Conservation (phyloP, 1,284 basidiomycete species). For the Neonothopanus nambi region DNA sequence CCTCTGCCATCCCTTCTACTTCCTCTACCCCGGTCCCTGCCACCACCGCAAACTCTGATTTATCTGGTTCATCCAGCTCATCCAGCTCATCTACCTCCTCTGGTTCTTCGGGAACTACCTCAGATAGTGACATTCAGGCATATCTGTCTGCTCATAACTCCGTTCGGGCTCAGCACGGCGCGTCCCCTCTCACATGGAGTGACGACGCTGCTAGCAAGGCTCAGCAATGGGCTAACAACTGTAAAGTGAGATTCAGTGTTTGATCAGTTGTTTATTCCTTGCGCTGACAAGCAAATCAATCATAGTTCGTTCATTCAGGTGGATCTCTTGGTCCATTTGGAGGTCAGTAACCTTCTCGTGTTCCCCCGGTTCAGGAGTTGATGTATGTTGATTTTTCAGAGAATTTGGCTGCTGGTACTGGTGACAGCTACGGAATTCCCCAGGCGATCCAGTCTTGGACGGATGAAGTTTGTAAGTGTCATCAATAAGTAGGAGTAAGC, state of each 20-base stretch:
- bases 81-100: slow-evolving; percentile 14
- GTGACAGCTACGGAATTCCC: slow-evolving; percentile 45
- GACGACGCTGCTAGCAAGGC: slow-evolving; percentile 53
- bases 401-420: slow-evolving; percentile 70
- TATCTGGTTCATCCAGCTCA: slow-evolving; percentile 11
- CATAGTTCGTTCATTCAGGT: slow-evolving; percentile 58
- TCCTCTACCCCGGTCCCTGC: slow-evolving; percentile 5
- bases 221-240: slow-evolving; percentile 64
- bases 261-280: no score
- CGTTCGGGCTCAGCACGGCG: slow-evolving; percentile 60
- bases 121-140: slow-evolving; percentile 37
- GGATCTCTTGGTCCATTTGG: slow-evolving; percentile 61
- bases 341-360: slow-evolving; percentile 36
- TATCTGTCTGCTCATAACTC: slow-evolving; percentile 63
- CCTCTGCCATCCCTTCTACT: slow-evolving; percentile 10
- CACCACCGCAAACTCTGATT: no score
- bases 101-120: slow-evolving; percentile 22
- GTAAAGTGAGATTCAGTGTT: slow-evolving; percentile 29
- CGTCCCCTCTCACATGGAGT: slow-evolving; percentile 57
- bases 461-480: slow-evolving; percentile 54
- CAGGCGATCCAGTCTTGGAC: slow-evolving; percentile 59
- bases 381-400: no score
- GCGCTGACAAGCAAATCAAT: no score
- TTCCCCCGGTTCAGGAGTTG: not conserved
- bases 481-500: not conserved